Evolutionary conservation across 768 basidiomycete species (phyloP), one percentile per base, ranked within the genome.

Genomic region (Lentinula boryana): DNA sequence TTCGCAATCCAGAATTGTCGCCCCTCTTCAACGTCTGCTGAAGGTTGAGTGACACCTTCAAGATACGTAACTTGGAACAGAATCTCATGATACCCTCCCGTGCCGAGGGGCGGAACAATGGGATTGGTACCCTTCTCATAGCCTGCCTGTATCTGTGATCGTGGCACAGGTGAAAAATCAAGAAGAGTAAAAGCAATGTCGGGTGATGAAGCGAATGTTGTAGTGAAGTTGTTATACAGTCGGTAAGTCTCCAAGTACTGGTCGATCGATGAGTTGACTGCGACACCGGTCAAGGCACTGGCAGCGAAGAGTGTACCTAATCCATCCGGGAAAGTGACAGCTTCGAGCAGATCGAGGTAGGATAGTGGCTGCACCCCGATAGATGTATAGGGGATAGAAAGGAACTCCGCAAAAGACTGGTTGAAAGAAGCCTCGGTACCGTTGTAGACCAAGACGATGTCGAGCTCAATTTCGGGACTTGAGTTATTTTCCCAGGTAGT

Each of bases 351-450:
- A 52, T 76, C 75, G 15, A 71, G 60, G 54, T 78, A 79, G 58
- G 75, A 76, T 32, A 72, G 58, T 13, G 74, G 68, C 0, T 67
- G 65, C 1, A 77, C 60, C 18, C 66, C 56, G 12, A 67, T 63
- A 10, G 62, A 63, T n/a, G 66, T 63, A 0, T 70, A 56, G 5
- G 77, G 76, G 36, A 79, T 72, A 15, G 74, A 66, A 23, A 77
- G 67, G 63, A 79, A 76, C 36, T 76, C 74, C 4, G 72, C 71
- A 62, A 76, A 79, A 23, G 74, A n/a, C 63, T 63, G 6, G 58
- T 43, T 1, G 76, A 75, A n/a, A 77, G 71, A 1, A 3, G 35
- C 35, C 16, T 66, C 65, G 2, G 74, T 63, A 5, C 76, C 78
- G 56, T 71, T 70, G 65, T 77, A 78, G 63, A 77, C 76, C 33